Base-by-base conservation (phyloP, 805 yeast genomes). In the Yamadazyma endophytica region DNA sequence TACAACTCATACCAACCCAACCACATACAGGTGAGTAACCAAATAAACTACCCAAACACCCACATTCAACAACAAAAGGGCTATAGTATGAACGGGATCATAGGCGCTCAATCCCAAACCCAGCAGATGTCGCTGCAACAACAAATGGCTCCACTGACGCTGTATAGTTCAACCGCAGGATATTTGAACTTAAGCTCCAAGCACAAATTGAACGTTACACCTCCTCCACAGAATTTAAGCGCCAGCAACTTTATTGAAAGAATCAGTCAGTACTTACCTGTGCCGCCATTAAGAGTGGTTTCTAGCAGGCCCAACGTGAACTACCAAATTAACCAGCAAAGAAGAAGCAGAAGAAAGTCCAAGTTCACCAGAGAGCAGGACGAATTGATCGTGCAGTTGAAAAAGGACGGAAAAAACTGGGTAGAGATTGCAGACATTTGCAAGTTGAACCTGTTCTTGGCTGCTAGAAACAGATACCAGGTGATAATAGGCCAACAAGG, bases 401-500 rank as follows among this genome's bases (percentile, higher is more conserved):
- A 82, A 50, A 66, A 63, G 33, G 66, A 69, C 28, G 87, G 89
- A 18, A 74, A 72, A 40, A 58, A 77, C 1, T 82, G 92, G 90
- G 77, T 73, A 4, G 86, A 81, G 39, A 82, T 82, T 27, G 87
- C 89, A 0, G 75, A 76, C 32, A 57, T 64, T 3, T 72, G 85
- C 2, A 68, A 72, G 4, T 81, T 82, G 17, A 83, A 79, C 6
- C 72, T 79, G 24, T 78, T 75, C 37, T 57, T 82, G 23, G 86
- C 90, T 0, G 90, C 89, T 0, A 58, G 90, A 35, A 82, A 82
- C 49, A 58, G 90, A 36, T 83, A 83, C 46, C 90, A 82, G 54
- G 90, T 82, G 4, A 66, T 82, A 28, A 81, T 83, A 42, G 92
- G 92, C 4, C 90, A 82, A 50, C 90, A 82, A 46, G 90, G 90